Base-by-base conservation (phyloP, 306 rosid genomes). In the Inga laurina region DNA sequence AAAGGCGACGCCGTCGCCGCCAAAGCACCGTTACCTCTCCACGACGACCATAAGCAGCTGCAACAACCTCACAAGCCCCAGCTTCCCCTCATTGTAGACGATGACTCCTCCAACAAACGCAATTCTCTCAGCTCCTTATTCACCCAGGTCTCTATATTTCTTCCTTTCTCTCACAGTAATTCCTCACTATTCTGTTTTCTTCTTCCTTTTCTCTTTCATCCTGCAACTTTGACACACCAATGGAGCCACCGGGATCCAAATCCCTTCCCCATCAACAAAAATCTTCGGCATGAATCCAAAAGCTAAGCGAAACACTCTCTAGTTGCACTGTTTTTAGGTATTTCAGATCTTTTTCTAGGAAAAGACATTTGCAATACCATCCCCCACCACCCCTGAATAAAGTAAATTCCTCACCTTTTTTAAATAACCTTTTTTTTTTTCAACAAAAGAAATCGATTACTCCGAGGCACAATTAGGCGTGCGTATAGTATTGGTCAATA, bases 111-210 rank as follows among this genome's bases (percentile, higher is more conserved):
- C 10, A 82, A n/a, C 78, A 90, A 78, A 75, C 88, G 79, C 49
- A 87, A 83, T 56, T 92, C 96, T 81, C 93, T 92, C 32, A 87
- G 90, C 85, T 67, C 81, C 48, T 82, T 92, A 85, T 92, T 92
- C 88, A 85, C 87, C 80, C 88, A 88, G 87, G 88, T 80, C 41
- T 12, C 19, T 8, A 2, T 57, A 13, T 57, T 57, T 9, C 4
- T 1, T 57, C 24, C 65, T 57, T n/a, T 7, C 11, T n/a, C 65
- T 19, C 24, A 6, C 22, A 1, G 15, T 14, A 24, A 27, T 30
- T 4, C 7, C 16, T 27, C 5, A 4, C 37, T 59, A 18, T 54
- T 7, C 10, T 18, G 8, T 54, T 7, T 19, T 54, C 22, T 54
- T 49, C 56, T 15, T 16, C 56, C 0, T 16, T 18, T 18, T 54